Evolutionary conservation across 78 protist species (phyloP).

Genomic region (Dictyostelium purpureum): DNA sequence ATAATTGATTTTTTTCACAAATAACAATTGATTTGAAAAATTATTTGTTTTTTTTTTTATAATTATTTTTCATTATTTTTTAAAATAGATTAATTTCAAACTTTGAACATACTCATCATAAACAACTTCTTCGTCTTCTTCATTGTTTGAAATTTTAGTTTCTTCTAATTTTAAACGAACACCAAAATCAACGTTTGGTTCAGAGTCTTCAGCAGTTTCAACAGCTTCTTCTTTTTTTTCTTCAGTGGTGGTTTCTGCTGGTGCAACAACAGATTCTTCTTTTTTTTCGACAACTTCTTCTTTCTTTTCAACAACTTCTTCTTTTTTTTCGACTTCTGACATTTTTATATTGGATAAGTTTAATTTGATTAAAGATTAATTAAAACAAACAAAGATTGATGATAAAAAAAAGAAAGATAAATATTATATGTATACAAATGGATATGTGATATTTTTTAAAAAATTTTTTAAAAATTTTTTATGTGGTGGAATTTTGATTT

Average conservation of each 20-base stretch:
- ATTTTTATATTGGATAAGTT: background rate
- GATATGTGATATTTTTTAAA: too few relatives aligned
- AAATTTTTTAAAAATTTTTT: too few relatives aligned
- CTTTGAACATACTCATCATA: slow-evolving; percentile 40
- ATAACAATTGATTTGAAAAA: too few relatives aligned
- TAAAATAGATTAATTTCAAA: too few relatives aligned
- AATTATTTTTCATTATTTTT: background rate
- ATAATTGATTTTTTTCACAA: too few relatives aligned
- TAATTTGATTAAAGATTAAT: background rate
- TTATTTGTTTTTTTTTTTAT: background rate
- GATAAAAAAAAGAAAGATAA: too few relatives aligned
- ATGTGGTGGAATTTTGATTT: too few relatives aligned
- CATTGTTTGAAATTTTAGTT: slow-evolving; percentile 31
- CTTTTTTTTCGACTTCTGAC: slow-evolving; percentile 7
- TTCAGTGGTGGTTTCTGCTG: background rate
- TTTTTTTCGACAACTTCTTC: background rate
- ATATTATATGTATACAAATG: too few relatives aligned
- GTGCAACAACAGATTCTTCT: background rate
- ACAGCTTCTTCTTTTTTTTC: background rate
- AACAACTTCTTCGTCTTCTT: slow-evolving; percentile 70
- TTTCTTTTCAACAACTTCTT: slow-evolving; percentile 11
- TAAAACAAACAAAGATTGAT: too few relatives aligned
- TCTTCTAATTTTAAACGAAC: slow-evolving; percentile 12
- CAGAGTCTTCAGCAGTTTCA: slow-evolving; percentile 25
- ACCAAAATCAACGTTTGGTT: slow-evolving; percentile 51